phyloP scores from a whole-genome alignment of 1,284 basidiomycete genomes.

The Ustilago shanxiensis region DNA sequence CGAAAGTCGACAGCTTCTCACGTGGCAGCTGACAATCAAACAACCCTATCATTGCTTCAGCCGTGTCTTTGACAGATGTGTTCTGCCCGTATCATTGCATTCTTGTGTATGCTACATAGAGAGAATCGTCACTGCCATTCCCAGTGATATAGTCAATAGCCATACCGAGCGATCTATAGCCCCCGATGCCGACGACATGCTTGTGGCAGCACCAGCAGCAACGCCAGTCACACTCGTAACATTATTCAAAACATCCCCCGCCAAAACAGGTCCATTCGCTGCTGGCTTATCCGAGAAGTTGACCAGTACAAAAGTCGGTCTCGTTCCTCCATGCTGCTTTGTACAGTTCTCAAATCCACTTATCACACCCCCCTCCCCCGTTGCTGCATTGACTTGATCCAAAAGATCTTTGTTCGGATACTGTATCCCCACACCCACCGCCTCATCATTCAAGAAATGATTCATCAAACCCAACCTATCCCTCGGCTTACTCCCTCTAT shows the following conservation, averaged over 20 bases:
- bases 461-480: slow-evolving; percentile 76
- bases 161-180: background rate
- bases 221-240: background rate
- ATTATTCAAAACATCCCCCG: background rate
- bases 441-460: slow-evolving; percentile 74
- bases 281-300: slow-evolving; percentile 9
- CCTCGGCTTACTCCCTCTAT: slow-evolving; percentile 71
- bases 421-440: slow-evolving; percentile 72
- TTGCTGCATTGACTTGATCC: slow-evolving; percentile 70
- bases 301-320: slow-evolving; percentile 80
- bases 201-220: background rate
- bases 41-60: background rate
- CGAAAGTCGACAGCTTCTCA: background rate
- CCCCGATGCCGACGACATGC: background rate
- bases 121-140: background rate
- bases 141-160: background rate
- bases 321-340: slow-evolving; percentile 13
- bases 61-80: background rate
- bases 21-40: background rate
- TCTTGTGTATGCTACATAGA: background rate
- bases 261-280: background rate
- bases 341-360: slow-evolving; percentile 37
- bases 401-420: slow-evolving; percentile 78
- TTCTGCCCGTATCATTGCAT: background rate
- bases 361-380: slow-evolving; percentile 15